Percentiles rank a stretch among this genome's conserved stretches.
Evolutionary conservation across 805 yeast species (phyloP).

Genomic region (Nakazawaea pomicola): DNA sequence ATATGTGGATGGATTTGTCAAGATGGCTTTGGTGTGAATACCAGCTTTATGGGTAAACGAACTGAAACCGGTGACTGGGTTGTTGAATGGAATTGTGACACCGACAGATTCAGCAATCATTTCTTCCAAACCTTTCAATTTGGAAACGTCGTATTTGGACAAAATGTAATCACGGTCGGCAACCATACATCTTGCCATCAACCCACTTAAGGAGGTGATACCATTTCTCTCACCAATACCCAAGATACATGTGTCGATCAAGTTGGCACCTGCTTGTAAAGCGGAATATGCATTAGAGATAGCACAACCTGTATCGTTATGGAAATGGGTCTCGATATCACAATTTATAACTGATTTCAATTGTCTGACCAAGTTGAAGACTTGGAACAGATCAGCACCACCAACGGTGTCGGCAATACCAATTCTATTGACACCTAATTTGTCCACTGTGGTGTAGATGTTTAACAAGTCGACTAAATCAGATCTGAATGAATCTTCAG

Average conservation of each 20-base stretch:
- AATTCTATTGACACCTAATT: slow-evolving; percentile 56
- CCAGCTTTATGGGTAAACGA: slow-evolving; percentile 64
- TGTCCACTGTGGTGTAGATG: slow-evolving; percentile 56
- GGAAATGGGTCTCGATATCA: slow-evolving; percentile 60
- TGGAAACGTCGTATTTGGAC: slow-evolving; percentile 51
- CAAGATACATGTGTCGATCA: slow-evolving; percentile 52
- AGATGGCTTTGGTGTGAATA: slow-evolving; percentile 57
- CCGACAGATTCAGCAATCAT: slow-evolving; percentile 56
- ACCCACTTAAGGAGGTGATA: slow-evolving; percentile 56
- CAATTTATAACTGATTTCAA: slow-evolving; percentile 52
- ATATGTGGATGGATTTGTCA: slow-evolving; percentile 60
- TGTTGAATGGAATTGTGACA: slow-evolving; percentile 56
- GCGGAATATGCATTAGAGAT: slow-evolving; percentile 61
- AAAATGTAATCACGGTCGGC: slow-evolving; percentile 55
- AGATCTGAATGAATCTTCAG: slow-evolving; percentile 58
- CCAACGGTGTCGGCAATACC: slow-evolving; percentile 65
- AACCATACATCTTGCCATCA: slow-evolving; percentile 61
- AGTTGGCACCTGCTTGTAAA: slow-evolving; percentile 57
- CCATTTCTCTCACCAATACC: slow-evolving; percentile 65
- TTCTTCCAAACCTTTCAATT: slow-evolving; percentile 53
- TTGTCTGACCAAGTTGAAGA: slow-evolving; percentile 53
- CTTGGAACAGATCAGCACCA: slow-evolving; percentile 61
- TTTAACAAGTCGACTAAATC: slow-evolving; percentile 56
- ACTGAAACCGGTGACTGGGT: slow-evolving; percentile 61
- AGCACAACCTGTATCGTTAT: slow-evolving; percentile 61